phyloP scores from a whole-genome alignment of 192 early-diverging fungal species.

The Martensiomyces pterosporus region DNA sequence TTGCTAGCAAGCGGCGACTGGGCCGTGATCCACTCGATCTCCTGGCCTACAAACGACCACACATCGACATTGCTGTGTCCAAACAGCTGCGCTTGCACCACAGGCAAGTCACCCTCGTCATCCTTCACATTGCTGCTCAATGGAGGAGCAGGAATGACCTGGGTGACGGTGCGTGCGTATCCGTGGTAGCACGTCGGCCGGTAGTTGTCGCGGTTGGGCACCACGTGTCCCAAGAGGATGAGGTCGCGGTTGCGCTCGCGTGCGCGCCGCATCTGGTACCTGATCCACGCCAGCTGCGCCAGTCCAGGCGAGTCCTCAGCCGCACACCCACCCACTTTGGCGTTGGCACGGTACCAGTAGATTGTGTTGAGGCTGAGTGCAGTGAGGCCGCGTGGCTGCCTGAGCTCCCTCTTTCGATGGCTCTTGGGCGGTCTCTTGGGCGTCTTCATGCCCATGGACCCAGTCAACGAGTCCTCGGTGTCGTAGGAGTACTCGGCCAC shows the following conservation, averaged over 20 bases:
- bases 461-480: background rate
- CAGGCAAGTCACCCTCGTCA: background rate
- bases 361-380: slow-evolving; percentile 68
- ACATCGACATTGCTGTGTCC: slow-evolving; percentile 75
- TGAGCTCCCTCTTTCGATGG: background rate
- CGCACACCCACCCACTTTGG: slow-evolving; percentile 61
- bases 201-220: slow-evolving; percentile 55
- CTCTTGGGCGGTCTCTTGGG: slow-evolving; percentile 11
- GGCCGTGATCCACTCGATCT: slow-evolving; percentile 13
- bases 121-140: background rate
- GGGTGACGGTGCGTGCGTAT: slow-evolving; percentile 49
- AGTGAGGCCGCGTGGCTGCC: slow-evolving; percentile 44
- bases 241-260: slow-evolving; percentile 47
- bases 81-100: slow-evolving; percentile 59
- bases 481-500: slow-evolving; percentile 21
- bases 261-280: slow-evolving; percentile 53
- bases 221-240: slow-evolving; percentile 65
- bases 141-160: slow-evolving; percentile 18
- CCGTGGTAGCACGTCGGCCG: slow-evolving; percentile 46
- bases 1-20: slow-evolving; percentile 2
- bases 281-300: slow-evolving; percentile 66
- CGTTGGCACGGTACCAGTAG: slow-evolving; percentile 69
- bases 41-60: slow-evolving; percentile 57
- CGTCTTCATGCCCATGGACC: slow-evolving; percentile 11
- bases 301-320: slow-evolving; percentile 56